These are phyloP conservation scores for Prunus davidiana DNA, from an alignment of 306 rosid species.

Conservation along the genomic window DNA sequence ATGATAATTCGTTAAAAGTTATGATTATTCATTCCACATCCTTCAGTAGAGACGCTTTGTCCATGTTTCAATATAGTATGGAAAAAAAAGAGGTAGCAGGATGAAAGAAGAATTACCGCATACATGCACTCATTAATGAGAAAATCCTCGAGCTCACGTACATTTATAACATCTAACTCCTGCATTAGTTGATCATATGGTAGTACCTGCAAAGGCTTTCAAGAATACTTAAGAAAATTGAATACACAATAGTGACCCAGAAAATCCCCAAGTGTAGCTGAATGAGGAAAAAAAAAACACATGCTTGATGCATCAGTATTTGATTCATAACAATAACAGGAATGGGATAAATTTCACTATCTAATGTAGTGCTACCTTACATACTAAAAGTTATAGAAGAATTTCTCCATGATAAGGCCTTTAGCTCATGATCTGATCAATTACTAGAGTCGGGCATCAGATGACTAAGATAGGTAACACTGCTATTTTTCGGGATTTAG, in stretches of 20 bases:
- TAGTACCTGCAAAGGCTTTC: constrained; percentile 50
- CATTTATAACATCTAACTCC: constrained; percentile 83
- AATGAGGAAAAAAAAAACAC: not conserved
- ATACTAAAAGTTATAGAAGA: not conserved
- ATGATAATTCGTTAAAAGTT: not conserved
- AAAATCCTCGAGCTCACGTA: constrained; percentile 90
- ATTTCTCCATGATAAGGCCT: not conserved
- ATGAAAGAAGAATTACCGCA: constrained; percentile 61
- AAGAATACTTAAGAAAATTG: constrained; percentile 7
- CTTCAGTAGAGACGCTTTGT: not conserved
- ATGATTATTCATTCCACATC: not conserved
- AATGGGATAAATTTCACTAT: not conserved
- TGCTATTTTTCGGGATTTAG: not conserved
- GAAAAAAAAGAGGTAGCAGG: constrained; percentile 6
- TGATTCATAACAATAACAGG: not conserved
- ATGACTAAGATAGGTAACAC: not conserved
- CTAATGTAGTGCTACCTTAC: not conserved
- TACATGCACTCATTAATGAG: constrained; percentile 98
- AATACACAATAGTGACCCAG: not conserved
- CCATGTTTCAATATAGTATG: constrained; percentile 8
- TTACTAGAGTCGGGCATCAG: not conserved
- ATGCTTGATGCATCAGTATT: not conserved
- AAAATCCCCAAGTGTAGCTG: not conserved
- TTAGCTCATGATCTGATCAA: not conserved
- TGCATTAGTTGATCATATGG: constrained; percentile 89